A percentile compares a stretch with the other conserved stretches of the same genome.
These are phyloP conservation scores for Syncephalastrum monosporum DNA, from an alignment of 371 early-diverging fungal species.

Conservation along the genomic window DNA sequence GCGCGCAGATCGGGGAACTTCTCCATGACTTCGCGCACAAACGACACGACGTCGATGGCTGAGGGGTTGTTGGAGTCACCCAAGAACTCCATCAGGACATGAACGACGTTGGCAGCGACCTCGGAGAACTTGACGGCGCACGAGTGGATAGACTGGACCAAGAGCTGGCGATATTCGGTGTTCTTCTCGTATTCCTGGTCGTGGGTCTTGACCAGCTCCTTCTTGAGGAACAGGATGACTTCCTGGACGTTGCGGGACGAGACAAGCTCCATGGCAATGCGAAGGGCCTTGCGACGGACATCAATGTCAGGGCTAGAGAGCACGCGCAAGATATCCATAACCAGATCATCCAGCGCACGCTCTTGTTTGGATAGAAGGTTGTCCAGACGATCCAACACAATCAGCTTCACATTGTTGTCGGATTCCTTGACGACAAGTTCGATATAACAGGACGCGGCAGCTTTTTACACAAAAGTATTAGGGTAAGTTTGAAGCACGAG, in stretches of 20 bases:
- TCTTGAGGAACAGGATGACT: conserved; percentile 89
- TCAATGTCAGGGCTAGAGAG: conserved; percentile 91
- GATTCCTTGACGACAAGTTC: conserved; percentile 89
- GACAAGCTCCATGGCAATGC: conserved; percentile 87
- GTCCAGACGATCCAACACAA: conserved; percentile 89
- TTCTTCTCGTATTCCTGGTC: conserved; percentile 91
- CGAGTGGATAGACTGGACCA: conserved; percentile 94
- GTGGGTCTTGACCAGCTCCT: conserved; percentile 89
- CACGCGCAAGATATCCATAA: conserved; percentile 92
- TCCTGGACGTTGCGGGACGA: conserved; percentile 90
- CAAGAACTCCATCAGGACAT: conserved; percentile 92
- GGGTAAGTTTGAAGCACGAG: neutral
- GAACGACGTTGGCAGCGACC: conserved; percentile 92
- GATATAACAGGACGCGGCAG: conserved; percentile 89
- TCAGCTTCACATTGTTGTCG: conserved; percentile 97
- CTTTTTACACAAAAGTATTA: conserved; percentile 26
- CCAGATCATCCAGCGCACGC: conserved; percentile 83
- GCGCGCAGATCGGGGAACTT: conserved; percentile 87
- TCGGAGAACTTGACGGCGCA: conserved; percentile 96
- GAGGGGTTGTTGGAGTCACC: conserved; percentile 87
- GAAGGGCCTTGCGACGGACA: conserved; percentile 88
- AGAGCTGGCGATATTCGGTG: conserved; percentile 88
- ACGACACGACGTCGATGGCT: conserved; percentile 94
- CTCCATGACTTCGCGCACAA: conserved; percentile 95
- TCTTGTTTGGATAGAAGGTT: conserved; percentile 86